Evolutionary conservation across 163 green algal species (phyloP), one percentile per base, ranked within the genome.

Genomic region (Prototheca wickerhamii): DNA sequence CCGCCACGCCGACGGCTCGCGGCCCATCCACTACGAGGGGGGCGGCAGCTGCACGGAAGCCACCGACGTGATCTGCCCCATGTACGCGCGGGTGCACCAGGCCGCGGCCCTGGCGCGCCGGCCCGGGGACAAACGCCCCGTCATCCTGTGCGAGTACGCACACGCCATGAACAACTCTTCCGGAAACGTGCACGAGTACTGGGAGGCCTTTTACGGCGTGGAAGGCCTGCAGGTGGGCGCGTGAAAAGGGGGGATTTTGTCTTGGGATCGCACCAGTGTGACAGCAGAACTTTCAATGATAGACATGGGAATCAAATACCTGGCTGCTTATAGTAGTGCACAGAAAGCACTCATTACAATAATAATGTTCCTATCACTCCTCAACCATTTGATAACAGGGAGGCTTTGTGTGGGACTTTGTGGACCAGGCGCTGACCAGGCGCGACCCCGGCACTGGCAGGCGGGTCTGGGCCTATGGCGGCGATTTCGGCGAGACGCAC

Each of bases 361-460:
- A 23, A 10, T 49, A 10, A 49, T 23, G 40, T 15, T 49, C 40
- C 40, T 23, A 49, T 15, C 40, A 49, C 12, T 15, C 40, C 10
- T 23, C 40, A 23, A 10, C 40, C 40, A 23, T 15, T 49, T 15
- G 15, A 49, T 50, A 87, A 17, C 83, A 95, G 69, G 93, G 93
- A 0, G 93, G 87, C n/a, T 98, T 97, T 78, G 94, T 99, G 30
- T 99, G 93, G 93, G 93, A 98, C 76, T 98, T 89, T 87, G 84
- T 88, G 30, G 93, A 98, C 72, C 93, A 97, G 74, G 87, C 76
- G 25, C 71, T 93, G 37, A 29, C 84, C 3, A 80, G 69, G 65
- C 57, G 44, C 34, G 58, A 64, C 3, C 1, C 4, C 15, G 23
- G 53, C 21, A 55, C 54, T 1, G 57, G 64, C 20, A 68, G 76